Conservation (phyloP, 306 rosid species). For the Corylus heterophylla region DNA sequence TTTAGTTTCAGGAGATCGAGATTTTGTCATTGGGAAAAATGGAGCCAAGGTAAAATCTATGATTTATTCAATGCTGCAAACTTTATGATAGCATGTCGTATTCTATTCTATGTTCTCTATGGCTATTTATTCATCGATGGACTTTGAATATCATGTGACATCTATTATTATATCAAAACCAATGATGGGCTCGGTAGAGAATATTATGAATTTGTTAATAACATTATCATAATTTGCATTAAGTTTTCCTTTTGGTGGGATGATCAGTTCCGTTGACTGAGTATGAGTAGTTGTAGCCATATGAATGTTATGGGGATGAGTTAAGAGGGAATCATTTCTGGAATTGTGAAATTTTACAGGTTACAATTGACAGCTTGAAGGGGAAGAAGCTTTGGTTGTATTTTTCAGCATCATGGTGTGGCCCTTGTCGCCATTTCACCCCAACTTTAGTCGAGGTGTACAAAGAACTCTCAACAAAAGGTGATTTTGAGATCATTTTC, state of each 20-base stretch:
- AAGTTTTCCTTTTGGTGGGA: neutral
- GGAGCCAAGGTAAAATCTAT: slow-evolving; percentile 50
- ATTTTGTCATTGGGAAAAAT: slow-evolving; percentile 53
- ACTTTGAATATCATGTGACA: neutral
- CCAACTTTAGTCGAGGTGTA: slow-evolving; percentile 57
- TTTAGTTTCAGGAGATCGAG: slow-evolving; percentile 47
- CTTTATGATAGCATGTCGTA: neutral
- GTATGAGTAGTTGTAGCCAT: neutral
- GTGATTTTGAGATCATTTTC: slow-evolving; percentile 64
- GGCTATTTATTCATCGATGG: neutral
- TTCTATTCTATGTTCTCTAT: neutral
- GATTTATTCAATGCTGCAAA: neutral
- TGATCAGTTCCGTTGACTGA: neutral
- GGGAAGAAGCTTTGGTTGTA: slow-evolving; percentile 67
- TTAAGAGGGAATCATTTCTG: slow-evolving; percentile 15
- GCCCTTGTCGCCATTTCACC: slow-evolving; percentile 59
- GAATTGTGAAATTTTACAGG: slow-evolving; percentile 42
- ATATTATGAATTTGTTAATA: neutral
- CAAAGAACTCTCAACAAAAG: slow-evolving; percentile 44
- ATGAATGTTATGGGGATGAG: neutral
- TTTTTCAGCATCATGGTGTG: slow-evolving; percentile 78
- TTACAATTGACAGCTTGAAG: slow-evolving; percentile 57
- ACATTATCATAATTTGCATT: no score
- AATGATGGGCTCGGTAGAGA: neutral
- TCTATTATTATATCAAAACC: neutral